Base-by-base conservation (phyloP, 2,329 filamentous ascomycete genomes). In the Lachnellula occidentalis region DNA sequence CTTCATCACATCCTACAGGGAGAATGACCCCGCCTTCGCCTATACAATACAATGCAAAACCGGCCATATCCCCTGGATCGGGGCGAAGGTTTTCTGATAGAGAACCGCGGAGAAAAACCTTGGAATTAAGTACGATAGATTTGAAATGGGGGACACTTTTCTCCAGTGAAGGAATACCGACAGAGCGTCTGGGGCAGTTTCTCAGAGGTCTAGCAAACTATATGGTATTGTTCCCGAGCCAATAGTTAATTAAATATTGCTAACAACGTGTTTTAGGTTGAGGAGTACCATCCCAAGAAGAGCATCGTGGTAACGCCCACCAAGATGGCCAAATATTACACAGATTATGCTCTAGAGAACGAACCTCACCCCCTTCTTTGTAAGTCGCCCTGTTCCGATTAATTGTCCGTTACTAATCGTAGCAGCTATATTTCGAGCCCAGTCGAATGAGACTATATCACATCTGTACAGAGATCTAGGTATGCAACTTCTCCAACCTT, bases 111-210 rank as follows among this genome's bases (percentile, higher is more conserved):
- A 27, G 56, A 47, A 67, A 66, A 7, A 64, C 54, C 1, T 64
- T 71, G 34, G 80, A 83, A 56, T 68, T 78, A 57, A 84, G 80
- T 1, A 79, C 80, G 1, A 70, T 87, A 27, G 88, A 92, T 67
- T 81, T 80, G 66, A 85, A 85, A 66, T 95, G 90, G 90, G 87
- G 88, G 5, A 76, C 76, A 9, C 70, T 95, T 2, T 95, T 95
- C 66, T 83, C 87, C 46, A 73, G 76, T 2, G 76, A 83, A 27
- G 87, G 85, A 0, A 77, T 79, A 53, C 82, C 88, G 1, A 92
- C 89, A 0, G 70, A 76, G 47, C 78, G 88, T 50, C 76, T 92
- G 15, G 80, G 81, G 0, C 81, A 91, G 60, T 83, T 94, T 39
- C 72, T 95, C 48, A 77, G 83, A 53, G 88, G 88, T 0, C 74